Conservation (phyloP, 805 yeast species). For the Teunomyces aglyptinius region DNA sequence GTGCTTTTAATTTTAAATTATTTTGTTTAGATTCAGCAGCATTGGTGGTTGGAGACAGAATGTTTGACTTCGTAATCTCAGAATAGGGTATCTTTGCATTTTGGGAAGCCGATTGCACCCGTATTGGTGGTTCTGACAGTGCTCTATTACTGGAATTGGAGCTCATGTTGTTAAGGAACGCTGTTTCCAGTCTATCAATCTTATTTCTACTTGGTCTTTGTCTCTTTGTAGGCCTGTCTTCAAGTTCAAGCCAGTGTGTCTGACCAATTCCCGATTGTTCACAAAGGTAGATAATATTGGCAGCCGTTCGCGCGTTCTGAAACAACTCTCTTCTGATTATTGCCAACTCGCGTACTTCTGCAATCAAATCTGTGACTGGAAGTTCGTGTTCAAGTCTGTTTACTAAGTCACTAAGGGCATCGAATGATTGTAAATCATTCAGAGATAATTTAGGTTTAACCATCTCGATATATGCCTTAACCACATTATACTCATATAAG, state of each 20-base stretch:
- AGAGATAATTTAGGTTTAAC: slow-evolving; percentile 11
- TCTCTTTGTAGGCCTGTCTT: not conserved
- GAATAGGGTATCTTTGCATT: too few relatives aligned
- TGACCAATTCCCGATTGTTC: slow-evolving; percentile 4
- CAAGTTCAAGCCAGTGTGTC: not conserved
- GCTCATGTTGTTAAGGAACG: not conserved
- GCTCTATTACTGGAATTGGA: not conserved
- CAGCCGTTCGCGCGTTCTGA: slow-evolving; percentile 34
- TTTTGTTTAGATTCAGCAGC: too few relatives aligned
- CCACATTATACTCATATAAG: slow-evolving; percentile 22
- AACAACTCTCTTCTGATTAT: slow-evolving; percentile 27
- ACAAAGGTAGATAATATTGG: slow-evolving; percentile 19
- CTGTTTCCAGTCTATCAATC: not conserved
- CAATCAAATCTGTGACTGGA: slow-evolving; percentile 21
- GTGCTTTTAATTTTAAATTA: too few relatives aligned
- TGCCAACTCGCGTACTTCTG: slow-evolving; percentile 20
- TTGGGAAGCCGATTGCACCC: too few relatives aligned
- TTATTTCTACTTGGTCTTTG: not conserved
- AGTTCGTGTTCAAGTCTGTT: slow-evolving; percentile 20
- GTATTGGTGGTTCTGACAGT: too few relatives aligned
- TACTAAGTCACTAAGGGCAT: slow-evolving; percentile 15
- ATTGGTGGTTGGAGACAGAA: too few relatives aligned
- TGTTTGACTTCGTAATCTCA: too few relatives aligned
- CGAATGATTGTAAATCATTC: slow-evolving; percentile 10
- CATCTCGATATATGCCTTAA: slow-evolving; percentile 22